Evolutionary conservation across 257 asterid genomes (phyloP).

Genomic region (Eucommia ulmoides): DNA sequence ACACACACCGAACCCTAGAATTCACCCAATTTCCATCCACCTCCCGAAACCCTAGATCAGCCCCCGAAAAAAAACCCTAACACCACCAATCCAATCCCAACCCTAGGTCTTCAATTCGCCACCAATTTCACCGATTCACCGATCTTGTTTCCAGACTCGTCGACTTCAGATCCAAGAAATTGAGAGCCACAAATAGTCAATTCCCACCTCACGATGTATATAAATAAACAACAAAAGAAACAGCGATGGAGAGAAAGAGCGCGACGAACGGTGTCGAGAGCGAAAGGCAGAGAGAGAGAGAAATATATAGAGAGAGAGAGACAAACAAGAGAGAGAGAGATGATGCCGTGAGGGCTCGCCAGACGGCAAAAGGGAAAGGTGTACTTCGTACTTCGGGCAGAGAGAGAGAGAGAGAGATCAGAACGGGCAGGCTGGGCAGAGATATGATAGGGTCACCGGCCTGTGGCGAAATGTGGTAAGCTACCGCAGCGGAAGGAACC

Average conservation of each 20-base stretch:
- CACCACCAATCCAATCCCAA: not conserved
- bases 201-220: too few relatives aligned
- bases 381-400: not conserved
- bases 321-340: not conserved
- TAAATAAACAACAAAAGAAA: too few relatives aligned
- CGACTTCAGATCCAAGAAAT: not conserved
- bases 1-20: not conserved
- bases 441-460: not conserved
- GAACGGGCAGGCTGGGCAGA: not conserved
- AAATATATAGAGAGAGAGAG: not conserved
- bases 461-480: not conserved
- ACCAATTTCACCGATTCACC: not conserved
- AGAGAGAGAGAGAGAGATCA: not conserved
- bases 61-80: not conserved
- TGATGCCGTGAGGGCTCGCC: too few relatives aligned
- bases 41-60: not conserved
- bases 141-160: not conserved
- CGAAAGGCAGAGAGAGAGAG: not conserved
- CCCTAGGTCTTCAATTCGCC: not conserved
- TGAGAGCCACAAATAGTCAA: too few relatives aligned
- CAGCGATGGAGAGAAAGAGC: too few relatives aligned
- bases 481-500: too few relatives aligned
- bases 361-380: not conserved
- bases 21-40: not conserved
- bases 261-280: not conserved